A percentile compares a stretch with the other conserved stretches of the same genome.
Evolutionary conservation across 441 rosid genomes (phyloP).

Genomic region (Bocquillonia castaneifolia): DNA sequence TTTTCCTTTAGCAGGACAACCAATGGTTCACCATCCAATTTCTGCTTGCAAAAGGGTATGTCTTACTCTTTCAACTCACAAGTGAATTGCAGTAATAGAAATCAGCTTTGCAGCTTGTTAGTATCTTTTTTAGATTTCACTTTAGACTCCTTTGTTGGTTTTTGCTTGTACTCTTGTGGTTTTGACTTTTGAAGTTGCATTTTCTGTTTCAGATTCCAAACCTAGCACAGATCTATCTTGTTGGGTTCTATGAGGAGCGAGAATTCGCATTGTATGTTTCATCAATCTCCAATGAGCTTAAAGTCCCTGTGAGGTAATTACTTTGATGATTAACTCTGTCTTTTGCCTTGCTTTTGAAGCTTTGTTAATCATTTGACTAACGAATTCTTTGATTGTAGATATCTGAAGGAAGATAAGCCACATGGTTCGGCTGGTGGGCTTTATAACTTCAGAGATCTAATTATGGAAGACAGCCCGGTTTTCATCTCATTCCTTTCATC

Average conservation of each 20-base stretch:
- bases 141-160: background rate
- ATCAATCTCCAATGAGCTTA: slow-evolving; percentile 76
- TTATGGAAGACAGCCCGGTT: slow-evolving; percentile 85
- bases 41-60: slow-evolving; percentile 84
- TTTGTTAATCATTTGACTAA: slow-evolving; percentile 7
- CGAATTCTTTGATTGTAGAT: slow-evolving; percentile 35
- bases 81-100: slow-evolving; percentile 12
- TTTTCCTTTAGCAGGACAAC: slow-evolving; percentile 88
- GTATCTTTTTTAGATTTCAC: slow-evolving; percentile 29
- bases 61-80: slow-evolving; percentile 6
- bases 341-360: background rate
- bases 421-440: slow-evolving; percentile 98
- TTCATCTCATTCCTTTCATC: slow-evolving; percentile 11
- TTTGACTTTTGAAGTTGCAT: slow-evolving; percentile 21
- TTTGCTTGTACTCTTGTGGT: background rate
- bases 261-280: slow-evolving; percentile 81
- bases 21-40: slow-evolving; percentile 92
- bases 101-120: slow-evolving; percentile 26
- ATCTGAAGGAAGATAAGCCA: slow-evolving; percentile 83
- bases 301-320: slow-evolving; percentile 69
- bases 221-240: slow-evolving; percentile 64
- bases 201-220: slow-evolving; percentile 53
- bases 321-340: slow-evolving; percentile 11
- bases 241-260: slow-evolving; percentile 82
- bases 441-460: slow-evolving; percentile 60